Evolutionary conservation across 768 basidiomycete species (phyloP).

Genomic region (Boletus reticuloceps): DNA sequence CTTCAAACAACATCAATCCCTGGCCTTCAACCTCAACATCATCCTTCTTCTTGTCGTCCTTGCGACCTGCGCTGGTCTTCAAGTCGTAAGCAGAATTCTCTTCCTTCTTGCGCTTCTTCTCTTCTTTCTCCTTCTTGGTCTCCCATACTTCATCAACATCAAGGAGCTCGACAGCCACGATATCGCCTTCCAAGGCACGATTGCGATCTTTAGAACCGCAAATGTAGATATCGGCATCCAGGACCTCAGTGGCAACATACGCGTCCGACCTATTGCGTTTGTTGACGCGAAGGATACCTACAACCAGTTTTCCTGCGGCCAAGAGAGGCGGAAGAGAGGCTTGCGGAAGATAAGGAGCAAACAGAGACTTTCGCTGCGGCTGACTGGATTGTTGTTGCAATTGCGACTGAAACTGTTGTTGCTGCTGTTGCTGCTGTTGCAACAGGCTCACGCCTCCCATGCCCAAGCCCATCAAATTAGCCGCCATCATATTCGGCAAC

Average conservation of each 20-base stretch:
- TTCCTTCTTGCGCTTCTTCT: slow-evolving; percentile 99
- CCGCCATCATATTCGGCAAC: slow-evolving; percentile 96
- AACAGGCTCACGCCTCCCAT: slow-evolving; percentile 80
- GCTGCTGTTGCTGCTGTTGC: slow-evolving; percentile 82
- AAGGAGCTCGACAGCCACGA: slow-evolving; percentile 95
- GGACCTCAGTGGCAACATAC: slow-evolving; percentile 95
- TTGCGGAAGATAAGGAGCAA: slow-evolving; percentile 97
- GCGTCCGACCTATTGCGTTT: slow-evolving; percentile 98
- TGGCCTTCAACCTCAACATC: slow-evolving; percentile 99
- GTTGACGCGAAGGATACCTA: slow-evolving; percentile 95
- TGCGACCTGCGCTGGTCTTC: slow-evolving; percentile 69
- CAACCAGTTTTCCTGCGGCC: slow-evolving; percentile 95
- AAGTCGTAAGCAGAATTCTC: slow-evolving; percentile 95
- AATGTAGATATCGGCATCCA: slow-evolving; percentile 99
- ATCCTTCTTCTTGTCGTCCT: slow-evolving; percentile 99
- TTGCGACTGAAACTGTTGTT: slow-evolving; percentile 85
- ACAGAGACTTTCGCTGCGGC: slow-evolving; percentile 96
- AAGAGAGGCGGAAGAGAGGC: slow-evolving; percentile 95
- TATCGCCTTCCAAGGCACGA: slow-evolving; percentile 96
- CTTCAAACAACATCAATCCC: slow-evolving; percentile 93
- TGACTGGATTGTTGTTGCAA: slow-evolving; percentile 89
- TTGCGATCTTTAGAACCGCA: slow-evolving; percentile 99
- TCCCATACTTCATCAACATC: slow-evolving; percentile 99
- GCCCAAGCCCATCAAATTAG: slow-evolving; percentile 91
- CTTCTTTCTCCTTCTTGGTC: slow-evolving; percentile 99